Percentiles rank a stretch among this genome's conserved stretches.
phyloP scores from a whole-genome alignment of 805 yeast species.

The Saturnispora mendoncae region DNA sequence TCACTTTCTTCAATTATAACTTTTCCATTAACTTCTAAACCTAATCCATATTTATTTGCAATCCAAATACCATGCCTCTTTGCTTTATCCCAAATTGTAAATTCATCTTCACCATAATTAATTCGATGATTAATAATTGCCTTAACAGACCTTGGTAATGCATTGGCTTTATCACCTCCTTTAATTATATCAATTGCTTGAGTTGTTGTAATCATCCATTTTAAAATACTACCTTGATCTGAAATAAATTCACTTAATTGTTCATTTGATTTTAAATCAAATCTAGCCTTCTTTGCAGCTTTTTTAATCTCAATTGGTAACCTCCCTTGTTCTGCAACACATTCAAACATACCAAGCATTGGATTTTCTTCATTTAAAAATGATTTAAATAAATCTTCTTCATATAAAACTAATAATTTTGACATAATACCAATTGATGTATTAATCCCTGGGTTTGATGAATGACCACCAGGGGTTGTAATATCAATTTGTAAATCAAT shows the following conservation, averaged over 20 bases:
- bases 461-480: slow-evolving; percentile 49
- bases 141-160: slow-evolving; percentile 57
- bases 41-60: slow-evolving; percentile 32
- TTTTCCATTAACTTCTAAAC: slow-evolving; percentile 27
- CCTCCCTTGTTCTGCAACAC: slow-evolving; percentile 47
- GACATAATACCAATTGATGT: slow-evolving; percentile 70
- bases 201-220: slow-evolving; percentile 47
- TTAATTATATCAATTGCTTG: slow-evolving; percentile 58
- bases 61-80: slow-evolving; percentile 25
- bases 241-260: slow-evolving; percentile 27
- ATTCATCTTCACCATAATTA: slow-evolving; percentile 39
- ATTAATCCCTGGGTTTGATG: slow-evolving; percentile 56
- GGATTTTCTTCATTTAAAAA: slow-evolving; percentile 50
- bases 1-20: slow-evolving; percentile 18
- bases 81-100: slow-evolving; percentile 26
- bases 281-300: slow-evolving; percentile 11
- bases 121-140: slow-evolving; percentile 54
- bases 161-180: slow-evolving; percentile 73
- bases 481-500: slow-evolving; percentile 38
- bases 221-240: slow-evolving; percentile 15
- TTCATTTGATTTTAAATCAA: slow-evolving; percentile 30
- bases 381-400: slow-evolving; percentile 45
- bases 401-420: slow-evolving; percentile 47
- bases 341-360: slow-evolving; percentile 44
- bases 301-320: slow-evolving; percentile 10